A percentile compares a stretch with the other conserved stretches of the same genome.
These are phyloP conservation scores for Solanum sejunctum DNA, from an alignment of 257 asterid genomes.

Conservation along the genomic window DNA sequence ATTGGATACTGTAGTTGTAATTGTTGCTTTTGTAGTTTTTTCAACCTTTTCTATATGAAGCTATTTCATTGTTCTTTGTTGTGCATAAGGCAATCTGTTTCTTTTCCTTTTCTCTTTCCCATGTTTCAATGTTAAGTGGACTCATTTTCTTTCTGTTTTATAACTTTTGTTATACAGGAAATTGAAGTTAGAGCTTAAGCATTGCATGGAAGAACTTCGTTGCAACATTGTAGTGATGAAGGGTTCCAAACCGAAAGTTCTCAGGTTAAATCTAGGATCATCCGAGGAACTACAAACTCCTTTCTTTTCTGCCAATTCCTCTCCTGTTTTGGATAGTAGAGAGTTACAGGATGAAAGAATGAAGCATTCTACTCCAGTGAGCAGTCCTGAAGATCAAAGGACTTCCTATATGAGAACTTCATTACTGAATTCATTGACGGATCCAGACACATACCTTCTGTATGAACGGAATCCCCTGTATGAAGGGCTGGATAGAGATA, in stretches of 20 bases:
- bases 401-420: constrained; percentile 45
- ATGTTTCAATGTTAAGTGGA: background rate
- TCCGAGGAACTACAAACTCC: constrained; percentile 40
- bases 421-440: constrained; percentile 24
- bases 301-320: constrained; percentile 42
- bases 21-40: background rate
- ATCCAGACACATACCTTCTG: constrained; percentile 46
- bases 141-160: constrained; percentile 2
- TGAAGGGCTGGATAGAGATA: constrained; percentile 28
- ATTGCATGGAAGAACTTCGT: constrained; percentile 59
- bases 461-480: constrained; percentile 70
- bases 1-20: background rate
- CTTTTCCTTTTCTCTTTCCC: background rate
- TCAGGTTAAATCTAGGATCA: constrained; percentile 60
- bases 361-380: constrained; percentile 53
- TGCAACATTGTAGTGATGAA: constrained; percentile 86
- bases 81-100: background rate
- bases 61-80: background rate
- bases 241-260: constrained; percentile 69
- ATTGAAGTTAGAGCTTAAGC: constrained; percentile 63
- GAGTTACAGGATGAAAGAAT: constrained; percentile 19
- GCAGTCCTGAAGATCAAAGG: constrained; percentile 56
- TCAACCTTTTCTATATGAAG: background rate
- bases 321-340: constrained; percentile 31
- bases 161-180: constrained; percentile 35